A percentile compares a stretch with the other conserved stretches of the same genome.
phyloP scores from a whole-genome alignment of 73 alveolate species.

The Paramecium biaurelia region DNA sequence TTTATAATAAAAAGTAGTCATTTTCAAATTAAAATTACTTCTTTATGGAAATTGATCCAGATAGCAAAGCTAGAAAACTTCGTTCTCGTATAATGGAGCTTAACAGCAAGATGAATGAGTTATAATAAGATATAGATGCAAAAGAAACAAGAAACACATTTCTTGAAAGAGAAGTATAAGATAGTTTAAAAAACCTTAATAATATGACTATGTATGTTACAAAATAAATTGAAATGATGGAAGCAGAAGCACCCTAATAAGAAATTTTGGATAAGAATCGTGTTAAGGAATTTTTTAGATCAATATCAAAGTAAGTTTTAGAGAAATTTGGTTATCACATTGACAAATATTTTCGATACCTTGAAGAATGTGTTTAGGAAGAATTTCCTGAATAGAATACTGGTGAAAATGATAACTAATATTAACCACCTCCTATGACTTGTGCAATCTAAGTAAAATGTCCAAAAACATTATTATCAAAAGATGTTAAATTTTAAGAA shows the following conservation, averaged over 20 bases:
- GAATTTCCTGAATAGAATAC: not conserved
- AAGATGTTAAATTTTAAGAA: not conserved
- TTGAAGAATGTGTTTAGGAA: not conserved
- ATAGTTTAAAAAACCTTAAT: not conserved
- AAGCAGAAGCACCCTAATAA: not conserved
- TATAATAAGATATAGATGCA: not conserved
- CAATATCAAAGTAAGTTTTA: not conserved
- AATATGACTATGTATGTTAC: not conserved
- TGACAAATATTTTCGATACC: not conserved
- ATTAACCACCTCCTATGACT: slow-evolving; percentile 12
- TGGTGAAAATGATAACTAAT: not conserved
- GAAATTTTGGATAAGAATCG: not conserved
- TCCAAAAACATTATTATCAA: not conserved
- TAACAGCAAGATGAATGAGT: not conserved
- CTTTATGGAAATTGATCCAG: not conserved
- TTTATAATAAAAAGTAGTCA: not conserved
- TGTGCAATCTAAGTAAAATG: slow-evolving; percentile 30
- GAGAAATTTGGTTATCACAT: slow-evolving; percentile 32
- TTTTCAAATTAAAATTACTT: not conserved
- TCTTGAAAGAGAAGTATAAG: not conserved
- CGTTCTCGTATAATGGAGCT: not conserved
- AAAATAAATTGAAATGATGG: too few species aligned
- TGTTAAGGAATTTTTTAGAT: not conserved
- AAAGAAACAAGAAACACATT: not conserved
- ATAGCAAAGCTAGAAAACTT: not conserved